These are phyloP conservation scores for Exophiala sp. DNA, from an alignment of 2,329 filamentous ascomycete genomes.

Conservation along the genomic window DNA sequence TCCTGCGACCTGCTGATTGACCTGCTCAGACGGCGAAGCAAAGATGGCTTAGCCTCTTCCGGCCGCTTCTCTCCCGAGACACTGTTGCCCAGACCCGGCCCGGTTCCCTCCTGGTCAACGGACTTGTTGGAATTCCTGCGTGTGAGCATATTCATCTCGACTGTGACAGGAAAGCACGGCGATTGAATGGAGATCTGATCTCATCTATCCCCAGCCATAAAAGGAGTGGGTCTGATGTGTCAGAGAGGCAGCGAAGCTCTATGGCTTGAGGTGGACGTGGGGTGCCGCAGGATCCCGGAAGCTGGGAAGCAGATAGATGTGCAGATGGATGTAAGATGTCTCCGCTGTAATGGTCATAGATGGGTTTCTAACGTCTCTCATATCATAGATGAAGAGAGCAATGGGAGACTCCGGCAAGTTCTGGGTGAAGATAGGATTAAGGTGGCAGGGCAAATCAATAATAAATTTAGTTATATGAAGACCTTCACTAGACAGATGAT, in stretches of 20 bases:
- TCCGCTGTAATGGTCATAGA: neutral
- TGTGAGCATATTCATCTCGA: slow-evolving; percentile 8
- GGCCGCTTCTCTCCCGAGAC: slow-evolving; percentile 2
- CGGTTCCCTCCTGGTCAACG: neutral
- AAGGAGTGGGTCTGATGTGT: neutral
- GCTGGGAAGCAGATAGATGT: neutral
- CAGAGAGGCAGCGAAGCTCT: neutral
- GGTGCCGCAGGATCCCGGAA: neutral
- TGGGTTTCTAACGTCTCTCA: no score
- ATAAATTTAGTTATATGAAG: no score
- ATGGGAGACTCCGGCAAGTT: neutral
- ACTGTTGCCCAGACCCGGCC: neutral
- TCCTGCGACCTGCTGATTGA: slow-evolving; percentile 5
- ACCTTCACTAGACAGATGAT: no score
- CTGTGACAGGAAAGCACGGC: neutral
- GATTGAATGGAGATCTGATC: neutral
- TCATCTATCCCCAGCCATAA: neutral
- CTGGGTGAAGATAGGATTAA: neutral
- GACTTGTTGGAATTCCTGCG: slow-evolving; percentile 5
- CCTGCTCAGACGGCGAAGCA: slow-evolving; percentile 11
- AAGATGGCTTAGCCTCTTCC: slow-evolving; percentile 6
- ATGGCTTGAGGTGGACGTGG: neutral
- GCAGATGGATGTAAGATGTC: neutral
- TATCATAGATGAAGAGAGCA: neutral
- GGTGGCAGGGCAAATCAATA: neutral